Base-by-base conservation (phyloP, 306 rosid genomes). In the peach (Prunus persica) region DNA sequence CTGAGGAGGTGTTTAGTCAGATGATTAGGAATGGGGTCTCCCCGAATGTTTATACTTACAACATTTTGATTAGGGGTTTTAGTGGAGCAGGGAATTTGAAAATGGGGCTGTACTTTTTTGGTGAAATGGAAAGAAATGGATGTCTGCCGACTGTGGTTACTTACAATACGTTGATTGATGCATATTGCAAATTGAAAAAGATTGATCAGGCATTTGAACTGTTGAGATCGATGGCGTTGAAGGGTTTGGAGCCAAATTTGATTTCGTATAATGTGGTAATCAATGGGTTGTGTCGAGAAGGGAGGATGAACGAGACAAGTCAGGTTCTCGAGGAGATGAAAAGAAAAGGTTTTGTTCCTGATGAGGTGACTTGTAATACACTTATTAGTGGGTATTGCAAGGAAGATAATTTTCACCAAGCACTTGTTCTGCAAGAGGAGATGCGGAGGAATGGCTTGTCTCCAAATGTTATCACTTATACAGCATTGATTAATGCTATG, bases 81-180 rank as follows among this genome's bases (percentile, higher is more conserved):
- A 80, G 89, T 43, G 80, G 73, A 11, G 84, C 74, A 8, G 90
- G 91, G 52, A 82, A 83, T 69, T 66, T 89, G 67, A 83, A 87
- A 5, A 84, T 72, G 79, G 97, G 89, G 22, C 80, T 87, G n/a
- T 3, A 22, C 12, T 72, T 91, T 91, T 73, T 86, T 54, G 81
- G 63, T 24, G 87, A 88, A 70, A 93, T 93, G 98, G 91, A 89
- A 85, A 86, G 55, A 11, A 78, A 69, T 16, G 98, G 92, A 2
- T 87, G 93, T 79, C 78, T 86, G 77, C 97, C 96, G 0, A 91
- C 82, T 38, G 91, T 86, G 32, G 97, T 93, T 47, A 89, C 98
- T 0, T 87, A 84, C 67, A 93, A 93, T 73, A 93, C 97, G 3
- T 38, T 93, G 79, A 87, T 93, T 38, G 43, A 38, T 7, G 43